Base-by-base conservation (phyloP, 148 eudicot genomes). In the Chenopodium berlandieri region DNA sequence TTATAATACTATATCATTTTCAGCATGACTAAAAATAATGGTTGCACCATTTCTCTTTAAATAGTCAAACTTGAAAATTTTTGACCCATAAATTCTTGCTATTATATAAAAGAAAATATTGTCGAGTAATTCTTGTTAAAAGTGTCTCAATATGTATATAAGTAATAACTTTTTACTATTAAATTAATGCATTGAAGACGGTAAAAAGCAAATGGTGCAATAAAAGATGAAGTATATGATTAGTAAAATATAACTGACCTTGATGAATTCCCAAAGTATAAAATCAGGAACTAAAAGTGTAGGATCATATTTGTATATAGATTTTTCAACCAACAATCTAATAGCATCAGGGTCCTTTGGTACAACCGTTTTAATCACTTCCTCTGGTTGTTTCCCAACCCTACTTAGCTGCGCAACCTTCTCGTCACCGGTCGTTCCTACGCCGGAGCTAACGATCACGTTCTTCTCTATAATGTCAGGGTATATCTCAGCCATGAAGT, bases 381-480 rank as follows among this genome's bases (percentile, higher is more conserved):
- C 89, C 80, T 83, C 65, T 47, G 48, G 67, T 17, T 73, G 32
- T 70, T 68, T 44, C n/a, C 81, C 88, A 8, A 86, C 48, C 62
- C 74, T 87, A 73, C 67, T 85, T 14, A 89, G 60, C 81, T 75
- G 83, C 79, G 82, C 85, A 80, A 2, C 9, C 71, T 77, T 87
- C 84, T 88, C 89, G 44, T 86, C 93, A 83, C 19, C 72, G 40
- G 78, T 83, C 2, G 65, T 46, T 69, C 86, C 92, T 3, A 93
- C 75, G 23, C 94, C 97, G 20, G 88, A 80, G 76, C 93, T 89
- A 56, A 88, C 90, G 9, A 93, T 90, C 91, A 90, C 91, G 6
- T 83, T 80, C 85, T 65, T 91, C 80, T 90, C 90, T 73, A 91
- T 88, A 83, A 44, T 63, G 64, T 80, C 80, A 46, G 90, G 89